phyloP scores from a whole-genome alignment of 2,329 filamentous ascomycete species.

The Aspergillus quadrilineatus region DNA sequence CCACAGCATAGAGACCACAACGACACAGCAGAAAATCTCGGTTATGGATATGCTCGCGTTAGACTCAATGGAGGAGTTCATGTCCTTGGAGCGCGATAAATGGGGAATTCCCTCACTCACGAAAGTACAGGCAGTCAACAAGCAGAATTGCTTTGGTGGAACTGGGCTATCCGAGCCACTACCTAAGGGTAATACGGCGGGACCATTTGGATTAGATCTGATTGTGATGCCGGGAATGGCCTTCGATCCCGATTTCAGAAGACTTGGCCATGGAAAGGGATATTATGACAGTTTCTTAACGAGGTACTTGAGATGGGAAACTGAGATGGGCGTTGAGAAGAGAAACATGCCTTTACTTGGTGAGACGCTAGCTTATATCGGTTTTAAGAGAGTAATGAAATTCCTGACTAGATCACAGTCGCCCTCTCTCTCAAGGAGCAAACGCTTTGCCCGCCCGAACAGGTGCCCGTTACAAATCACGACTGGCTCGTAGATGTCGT shows the following conservation, averaged over 20 bases:
- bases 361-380: conserved; percentile 39
- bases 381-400: conserved; percentile 10
- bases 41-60: conserved; percentile 96
- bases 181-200: conserved; percentile 19
- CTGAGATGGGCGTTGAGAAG: conserved; percentile 30
- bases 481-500: conserved; percentile 81
- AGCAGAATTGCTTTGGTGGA: conserved; percentile 72
- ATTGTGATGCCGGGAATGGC: conserved; percentile 91
- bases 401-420: conserved; percentile 50
- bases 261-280: conserved; percentile 90
- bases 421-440: conserved; percentile 86
- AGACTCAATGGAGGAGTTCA: conserved; percentile 71
- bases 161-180: conserved; percentile 40
- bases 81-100: conserved; percentile 70
- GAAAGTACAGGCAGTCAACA: conserved; percentile 60
- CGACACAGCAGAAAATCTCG: conserved; percentile 53
- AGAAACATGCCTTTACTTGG: conserved; percentile 58
- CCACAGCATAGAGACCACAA: conserved; percentile 55
- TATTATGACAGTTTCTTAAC: conserved; percentile 95
- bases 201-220: conserved; percentile 65
- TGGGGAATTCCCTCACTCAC: conserved; percentile 95
- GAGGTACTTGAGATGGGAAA: conserved; percentile 60
- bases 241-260: conserved; percentile 72
- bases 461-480: conserved; percentile 70
- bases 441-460: conserved; percentile 63